Conservation (phyloP, 2,329 filamentous ascomycete species). For the Aureobasidium sp. region DNA sequence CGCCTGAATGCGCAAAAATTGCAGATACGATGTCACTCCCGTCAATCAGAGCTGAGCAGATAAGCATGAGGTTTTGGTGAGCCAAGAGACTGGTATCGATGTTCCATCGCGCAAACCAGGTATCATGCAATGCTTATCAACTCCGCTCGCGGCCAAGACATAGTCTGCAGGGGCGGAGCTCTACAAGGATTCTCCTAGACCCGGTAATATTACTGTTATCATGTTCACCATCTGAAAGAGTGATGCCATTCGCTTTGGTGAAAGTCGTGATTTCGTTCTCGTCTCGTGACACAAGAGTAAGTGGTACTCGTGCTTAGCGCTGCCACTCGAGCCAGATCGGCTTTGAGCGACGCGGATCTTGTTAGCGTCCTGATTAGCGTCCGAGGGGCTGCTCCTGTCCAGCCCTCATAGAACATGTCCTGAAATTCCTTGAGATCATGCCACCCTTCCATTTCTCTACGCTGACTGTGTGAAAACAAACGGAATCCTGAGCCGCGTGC, state of each 20-base stretch:
- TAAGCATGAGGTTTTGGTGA: slow-evolving; percentile 4
- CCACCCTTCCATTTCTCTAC: neutral
- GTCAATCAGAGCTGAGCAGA: slow-evolving; percentile 3
- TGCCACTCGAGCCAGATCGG: neutral
- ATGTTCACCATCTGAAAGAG: neutral
- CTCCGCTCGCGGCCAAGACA: neutral
- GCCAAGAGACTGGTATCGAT: slow-evolving; percentile 6
- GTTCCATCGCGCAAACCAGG: neutral
- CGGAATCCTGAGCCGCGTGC: neutral
- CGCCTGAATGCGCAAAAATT: neutral
- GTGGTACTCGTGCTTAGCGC: neutral
- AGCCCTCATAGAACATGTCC: slow-evolving; percentile 3
- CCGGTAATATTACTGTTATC: neutral
- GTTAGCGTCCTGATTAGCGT: neutral
- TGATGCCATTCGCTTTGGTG: neutral
- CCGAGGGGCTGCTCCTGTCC: slow-evolving; percentile 5
- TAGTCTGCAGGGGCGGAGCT: neutral
- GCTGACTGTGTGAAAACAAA: neutral
- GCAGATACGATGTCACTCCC: neutral
- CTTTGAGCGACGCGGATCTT: neutral
- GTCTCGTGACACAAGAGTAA: slow-evolving; percentile 6
- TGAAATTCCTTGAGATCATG: neutral
- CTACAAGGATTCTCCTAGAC: neutral
- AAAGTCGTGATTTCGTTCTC: neutral
- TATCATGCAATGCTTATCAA: neutral